A percentile compares a stretch with the other conserved stretches of the same genome.
These are phyloP conservation scores for Citrus hindsii DNA, from an alignment of 345 rosid species.

Conservation along the genomic window DNA sequence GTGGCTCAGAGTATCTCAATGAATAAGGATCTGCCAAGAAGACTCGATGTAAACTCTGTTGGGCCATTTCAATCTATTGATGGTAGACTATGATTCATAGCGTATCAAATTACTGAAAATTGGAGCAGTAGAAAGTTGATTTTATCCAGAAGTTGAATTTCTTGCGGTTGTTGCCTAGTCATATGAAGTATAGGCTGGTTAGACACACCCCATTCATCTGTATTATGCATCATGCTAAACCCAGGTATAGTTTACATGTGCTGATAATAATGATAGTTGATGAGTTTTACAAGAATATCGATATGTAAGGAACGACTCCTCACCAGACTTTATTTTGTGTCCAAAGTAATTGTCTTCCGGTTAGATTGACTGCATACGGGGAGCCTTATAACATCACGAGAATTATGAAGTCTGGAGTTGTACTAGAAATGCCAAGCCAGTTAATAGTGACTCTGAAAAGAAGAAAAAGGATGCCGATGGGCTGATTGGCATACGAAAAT, in stretches of 20 bases:
- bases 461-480: not conserved
- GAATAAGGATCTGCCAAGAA: conserved; percentile 18
- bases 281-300: not conserved
- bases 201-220: not conserved
- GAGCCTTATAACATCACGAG: conserved; percentile 2
- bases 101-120: not conserved
- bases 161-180: not conserved
- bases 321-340: conserved; percentile 2
- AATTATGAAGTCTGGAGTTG: not conserved
- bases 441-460: not conserved
- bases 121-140: not conserved
- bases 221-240: not conserved
- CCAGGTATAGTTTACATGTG: not conserved
- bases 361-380: not conserved
- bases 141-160: not conserved
- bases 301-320: not conserved
- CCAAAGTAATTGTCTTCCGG: not conserved
- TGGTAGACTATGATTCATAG: not conserved
- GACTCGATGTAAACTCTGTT: not conserved
- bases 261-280: not conserved
- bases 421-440: not conserved
- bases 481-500: too few relatives aligned
- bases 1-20: conserved; percentile 75
- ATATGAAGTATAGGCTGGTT: not conserved
- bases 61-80: not conserved